phyloP scores from a whole-genome alignment of 768 basidiomycete genomes.

The Pisolithus albus region DNA sequence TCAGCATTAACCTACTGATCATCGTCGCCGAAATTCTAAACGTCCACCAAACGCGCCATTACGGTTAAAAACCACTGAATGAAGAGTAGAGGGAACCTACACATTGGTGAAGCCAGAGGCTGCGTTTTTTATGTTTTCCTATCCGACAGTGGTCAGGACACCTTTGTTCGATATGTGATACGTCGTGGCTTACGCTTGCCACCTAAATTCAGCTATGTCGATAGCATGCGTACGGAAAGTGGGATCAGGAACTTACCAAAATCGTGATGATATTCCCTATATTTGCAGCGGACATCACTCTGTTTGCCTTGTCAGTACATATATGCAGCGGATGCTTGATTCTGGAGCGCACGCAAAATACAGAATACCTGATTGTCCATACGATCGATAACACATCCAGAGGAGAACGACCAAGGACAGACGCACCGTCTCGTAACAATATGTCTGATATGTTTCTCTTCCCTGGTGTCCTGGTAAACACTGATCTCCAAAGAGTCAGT shows the following conservation, averaged over 20 bases:
- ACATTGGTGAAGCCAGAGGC: neutral
- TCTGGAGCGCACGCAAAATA: slow-evolving; percentile 12
- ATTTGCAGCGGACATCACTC: slow-evolving; percentile 9
- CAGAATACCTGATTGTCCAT: slow-evolving; percentile 5
- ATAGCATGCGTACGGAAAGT: neutral
- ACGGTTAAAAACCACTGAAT: neutral
- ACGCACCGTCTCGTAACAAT: slow-evolving; percentile 13
- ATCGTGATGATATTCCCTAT: slow-evolving; percentile 6
- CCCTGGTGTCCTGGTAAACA: neutral
- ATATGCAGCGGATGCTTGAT: neutral
- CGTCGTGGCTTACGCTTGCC: neutral
- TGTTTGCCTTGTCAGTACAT: neutral
- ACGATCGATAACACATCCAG: neutral
- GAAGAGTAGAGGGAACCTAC: neutral
- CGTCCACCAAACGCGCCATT: neutral
- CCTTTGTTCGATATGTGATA: neutral
- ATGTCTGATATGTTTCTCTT: slow-evolving; percentile 6
- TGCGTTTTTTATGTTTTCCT: neutral
- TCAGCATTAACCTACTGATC: slow-evolving; percentile 15
- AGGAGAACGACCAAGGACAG: neutral
- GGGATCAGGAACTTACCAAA: slow-evolving; percentile 4
- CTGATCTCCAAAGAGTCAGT: slow-evolving; percentile 14
- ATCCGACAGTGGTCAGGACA: neutral
- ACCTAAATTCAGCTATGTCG: neutral
- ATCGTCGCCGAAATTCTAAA: slow-evolving; percentile 10